phyloP scores from a whole-genome alignment of 331 rosid genomes.

The Rhamnella rubrinervis region DNA sequence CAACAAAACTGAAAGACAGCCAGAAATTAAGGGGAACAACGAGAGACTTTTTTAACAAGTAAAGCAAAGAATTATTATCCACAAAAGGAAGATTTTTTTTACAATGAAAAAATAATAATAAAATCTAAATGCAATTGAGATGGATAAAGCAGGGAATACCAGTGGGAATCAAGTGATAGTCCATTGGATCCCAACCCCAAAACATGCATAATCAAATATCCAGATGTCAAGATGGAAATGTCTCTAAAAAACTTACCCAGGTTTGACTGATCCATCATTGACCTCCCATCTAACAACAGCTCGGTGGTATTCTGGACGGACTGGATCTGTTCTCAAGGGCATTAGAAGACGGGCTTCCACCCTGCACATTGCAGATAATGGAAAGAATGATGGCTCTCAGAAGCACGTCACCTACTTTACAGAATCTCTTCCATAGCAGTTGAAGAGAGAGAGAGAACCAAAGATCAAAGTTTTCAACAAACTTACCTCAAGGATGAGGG shows the following conservation, averaged over 20 bases:
- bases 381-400: neutral
- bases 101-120: neutral
- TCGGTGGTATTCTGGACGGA: conserved; percentile 77
- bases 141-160: neutral
- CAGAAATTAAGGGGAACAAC: conserved; percentile 2
- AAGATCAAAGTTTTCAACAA: conserved; percentile 8
- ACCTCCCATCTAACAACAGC: conserved; percentile 68
- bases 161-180: neutral
- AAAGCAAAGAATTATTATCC: no score
- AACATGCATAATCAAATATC: neutral
- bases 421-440: conserved; percentile 2
- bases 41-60: no score
- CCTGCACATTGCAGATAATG: conserved; percentile 38
- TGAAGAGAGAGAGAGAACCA: conserved; percentile 18
- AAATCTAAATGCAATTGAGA: neutral
- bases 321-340: conserved; percentile 61
- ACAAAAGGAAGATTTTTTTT: no score
- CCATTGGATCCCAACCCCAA: neutral
- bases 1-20: conserved; percentile 69
- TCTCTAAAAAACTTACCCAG: conserved; percentile 66
- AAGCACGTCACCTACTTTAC: neutral
- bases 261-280: conserved; percentile 75
- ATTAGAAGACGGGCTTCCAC: conserved; percentile 66
- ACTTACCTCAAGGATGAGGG: conserved; percentile 71
- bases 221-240: neutral